These are phyloP conservation scores for Tetrahymena malaccensis DNA, from an alignment of 73 alveolate genomes.

Conservation along the genomic window DNA sequence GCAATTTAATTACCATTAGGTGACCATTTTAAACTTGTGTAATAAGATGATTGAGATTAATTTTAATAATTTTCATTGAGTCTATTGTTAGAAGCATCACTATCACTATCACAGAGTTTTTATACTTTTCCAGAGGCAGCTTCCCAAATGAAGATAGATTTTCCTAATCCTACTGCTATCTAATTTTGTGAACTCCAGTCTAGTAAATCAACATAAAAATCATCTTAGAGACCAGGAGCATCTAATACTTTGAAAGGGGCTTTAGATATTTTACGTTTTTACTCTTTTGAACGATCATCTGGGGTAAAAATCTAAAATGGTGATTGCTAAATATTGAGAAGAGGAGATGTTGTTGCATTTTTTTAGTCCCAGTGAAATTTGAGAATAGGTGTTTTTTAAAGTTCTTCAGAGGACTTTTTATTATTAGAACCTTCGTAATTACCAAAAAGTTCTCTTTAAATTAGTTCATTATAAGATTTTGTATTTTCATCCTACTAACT, in stretches of 20 bases:
- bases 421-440: neutral
- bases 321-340: neutral
- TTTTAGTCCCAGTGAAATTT: neutral
- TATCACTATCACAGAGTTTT: neutral
- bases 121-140: constrained; percentile 8
- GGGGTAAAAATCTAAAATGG: neutral
- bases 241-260: constrained; percentile 89
- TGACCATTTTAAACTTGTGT: constrained; percentile 43
- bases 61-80: neutral
- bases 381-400: neutral
- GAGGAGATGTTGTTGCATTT: neutral
- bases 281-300: neutral
- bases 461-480: neutral
- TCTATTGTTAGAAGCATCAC: neutral
- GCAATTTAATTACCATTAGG: constrained; percentile 55
- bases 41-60: neutral
- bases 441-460: neutral
- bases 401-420: neutral
- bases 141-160: constrained; percentile 4
- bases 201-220: constrained; percentile 22
- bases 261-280: constrained; percentile 69
- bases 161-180: constrained; percentile 27
- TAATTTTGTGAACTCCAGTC: constrained; percentile 31
- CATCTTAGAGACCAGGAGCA: constrained; percentile 96
- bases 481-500: neutral